Conservation (phyloP, 2,329 filamentous ascomycete genomes). For the Macrophomina phaseolina region DNA sequence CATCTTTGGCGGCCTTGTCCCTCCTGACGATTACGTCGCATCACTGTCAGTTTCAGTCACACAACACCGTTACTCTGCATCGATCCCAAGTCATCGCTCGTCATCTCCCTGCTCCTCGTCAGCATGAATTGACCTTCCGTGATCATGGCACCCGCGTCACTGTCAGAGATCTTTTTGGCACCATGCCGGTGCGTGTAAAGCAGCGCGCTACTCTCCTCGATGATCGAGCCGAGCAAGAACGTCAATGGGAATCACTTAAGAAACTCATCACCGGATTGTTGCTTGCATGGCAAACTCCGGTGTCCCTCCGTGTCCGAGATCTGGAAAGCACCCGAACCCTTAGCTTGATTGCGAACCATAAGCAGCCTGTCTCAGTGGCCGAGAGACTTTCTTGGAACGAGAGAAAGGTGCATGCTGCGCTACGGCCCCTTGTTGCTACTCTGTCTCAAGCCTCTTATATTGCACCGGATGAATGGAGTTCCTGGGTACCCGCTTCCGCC, state of each 20-base stretch:
- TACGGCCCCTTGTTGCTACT: slow-evolving; percentile 54
- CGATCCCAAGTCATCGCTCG: slow-evolving; percentile 70
- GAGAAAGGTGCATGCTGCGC: slow-evolving; percentile 29
- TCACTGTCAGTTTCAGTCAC: slow-evolving; percentile 63
- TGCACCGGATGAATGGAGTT: slow-evolving; percentile 55
- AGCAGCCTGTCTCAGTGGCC: slow-evolving; percentile 33
- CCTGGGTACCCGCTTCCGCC: slow-evolving; percentile 76
- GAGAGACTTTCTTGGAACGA: slow-evolving; percentile 36
- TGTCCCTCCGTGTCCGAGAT: slow-evolving; percentile 67
- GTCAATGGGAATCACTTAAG: slow-evolving; percentile 70
- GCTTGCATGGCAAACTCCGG: slow-evolving; percentile 68
- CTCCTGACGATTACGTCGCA: slow-evolving; percentile 78
- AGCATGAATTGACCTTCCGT: slow-evolving; percentile 62
- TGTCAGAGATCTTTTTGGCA: slow-evolving; percentile 84
- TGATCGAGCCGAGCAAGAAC: slow-evolving; percentile 59
- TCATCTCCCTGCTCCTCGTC: slow-evolving; percentile 64
- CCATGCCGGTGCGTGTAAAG: slow-evolving; percentile 88
- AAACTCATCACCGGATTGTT: slow-evolving; percentile 66
- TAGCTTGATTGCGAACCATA: slow-evolving; percentile 33
- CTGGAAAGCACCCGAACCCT: slow-evolving; percentile 46
- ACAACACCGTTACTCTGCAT: slow-evolving; percentile 72
- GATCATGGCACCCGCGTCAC: slow-evolving; percentile 76
- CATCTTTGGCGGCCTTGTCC: slow-evolving; percentile 76
- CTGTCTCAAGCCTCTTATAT: slow-evolving; percentile 71
- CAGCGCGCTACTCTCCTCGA: slow-evolving; percentile 66